Base-by-base conservation (phyloP, 768 basidiomycete genomes). In the Mycena vitilis region DNA sequence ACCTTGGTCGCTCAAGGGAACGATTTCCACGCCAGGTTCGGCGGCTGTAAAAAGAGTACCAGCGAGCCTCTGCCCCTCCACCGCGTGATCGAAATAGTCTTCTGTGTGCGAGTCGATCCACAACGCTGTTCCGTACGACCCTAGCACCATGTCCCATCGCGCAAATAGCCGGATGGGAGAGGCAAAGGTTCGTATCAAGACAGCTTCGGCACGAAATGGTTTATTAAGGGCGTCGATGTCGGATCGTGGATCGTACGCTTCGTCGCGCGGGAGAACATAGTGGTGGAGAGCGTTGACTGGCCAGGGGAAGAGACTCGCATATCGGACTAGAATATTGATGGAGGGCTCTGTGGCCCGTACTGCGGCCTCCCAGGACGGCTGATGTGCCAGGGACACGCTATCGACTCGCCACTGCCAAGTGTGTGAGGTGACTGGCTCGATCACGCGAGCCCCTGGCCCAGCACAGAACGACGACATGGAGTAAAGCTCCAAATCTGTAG, bases 281-380 rank as follows among this genome's bases (percentile, higher is more conserved):
- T 89, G 87, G 71, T 91, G 89, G n/a, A 92, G 81, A 30, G 88
- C 77, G 75, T 93, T 91, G 68, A 88, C 84, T 0, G 90, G 89
- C 91, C 90, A 91, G 4, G 89, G 89, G 66, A 85, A 87, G 60
- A 79, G 81, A 74, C 85, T 88, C 15, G 83, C 85, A 72, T 87
- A 92, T 18, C 91, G 88, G 22, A 91, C 74, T 49, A 89, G 80
- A 20, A 91, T 76, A 69, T 84, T 84, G 62, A 92, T 80, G 0
- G 81, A 78, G 1, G 78, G 75, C 53, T 74, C 75, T 20, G 30
- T 52, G 15, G 59, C 68, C 16, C 63, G 54, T 38, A 42, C 60
- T 20, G 63, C 55, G 57, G 68, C 68, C 18, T 74, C 66, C 47
- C 73, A 73, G 56, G 73, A 71, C 16, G 74, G 76, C 66, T 83